Base-by-base conservation (phyloP, 495 filamentous ascomycete species). In the Corynascus novoguineensis region DNA sequence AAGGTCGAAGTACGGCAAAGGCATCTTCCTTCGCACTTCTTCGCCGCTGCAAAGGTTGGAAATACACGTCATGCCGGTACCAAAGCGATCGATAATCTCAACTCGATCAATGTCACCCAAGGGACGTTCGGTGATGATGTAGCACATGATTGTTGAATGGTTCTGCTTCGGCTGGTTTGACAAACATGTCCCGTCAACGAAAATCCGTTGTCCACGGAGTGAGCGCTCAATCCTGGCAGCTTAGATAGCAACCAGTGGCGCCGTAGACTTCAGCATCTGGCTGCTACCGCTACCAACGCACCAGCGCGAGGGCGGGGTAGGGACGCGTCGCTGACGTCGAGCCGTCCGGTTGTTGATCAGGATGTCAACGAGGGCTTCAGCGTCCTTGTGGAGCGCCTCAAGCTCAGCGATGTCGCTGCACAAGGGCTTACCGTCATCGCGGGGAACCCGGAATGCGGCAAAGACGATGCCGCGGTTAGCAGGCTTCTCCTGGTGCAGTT, bases 401-500 rank as follows among this genome's bases (percentile, higher is more conserved):
- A 75, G 60, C 59, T 71, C 66, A 1, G 54, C 32, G 25, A 52
- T 5, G 44, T 50, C 28, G 46, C 54, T 65, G 44, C 38, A 32
- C 21, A 53, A 25, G 32, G 32, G 45, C 22, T 44, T 44, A 35
- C 58, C 53, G 31, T 65, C 61, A 10, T 51, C 15, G 19, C 49
- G 50, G 25, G 68, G 64, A 22, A 66, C 64, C 5, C 69, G 58
- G 50, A 73, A 75, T 1, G 73, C 74, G 0, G 71, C 70, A 44
- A 76, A 76, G 3, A 76, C 65, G 29, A 76, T 66, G 21, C 74
- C 74, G 40, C 72, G 68, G 55, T 75, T 68, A 19, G 59, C 28
- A 2, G 40, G 42, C 34, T 35, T 52, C 1, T 37, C 42, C 34
- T 48, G 49, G 17, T 28, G 50, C 38, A 59, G 55, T n/a, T 21